phyloP scores from a whole-genome alignment of 83 land plant genomes.

The Picea mariana region DNA sequence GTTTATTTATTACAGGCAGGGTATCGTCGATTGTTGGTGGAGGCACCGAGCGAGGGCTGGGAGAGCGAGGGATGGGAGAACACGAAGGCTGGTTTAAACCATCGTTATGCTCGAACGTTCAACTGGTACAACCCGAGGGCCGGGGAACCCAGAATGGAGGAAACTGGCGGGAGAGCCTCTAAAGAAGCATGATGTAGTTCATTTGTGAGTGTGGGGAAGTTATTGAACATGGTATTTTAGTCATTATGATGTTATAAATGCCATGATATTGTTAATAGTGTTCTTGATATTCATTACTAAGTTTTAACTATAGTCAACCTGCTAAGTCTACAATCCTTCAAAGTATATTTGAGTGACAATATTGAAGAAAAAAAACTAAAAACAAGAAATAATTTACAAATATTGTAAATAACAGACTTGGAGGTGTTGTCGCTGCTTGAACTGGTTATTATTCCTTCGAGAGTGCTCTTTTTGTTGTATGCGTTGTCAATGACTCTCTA shows the following conservation, averaged over 20 bases:
- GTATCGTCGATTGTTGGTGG: too few species aligned
- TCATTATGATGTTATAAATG: background rate
- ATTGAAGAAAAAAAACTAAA: background rate
- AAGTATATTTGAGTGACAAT: background rate
- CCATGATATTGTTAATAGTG: background rate
- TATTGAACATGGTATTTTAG: constrained; percentile 7
- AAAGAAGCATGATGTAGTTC: too few species aligned
- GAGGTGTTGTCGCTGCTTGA: background rate
- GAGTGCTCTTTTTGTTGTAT: background rate
- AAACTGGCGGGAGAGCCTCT: too few species aligned
- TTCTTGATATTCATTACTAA: background rate
- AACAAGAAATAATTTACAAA: background rate
- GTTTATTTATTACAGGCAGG: too few species aligned
- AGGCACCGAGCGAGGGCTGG: too few species aligned
- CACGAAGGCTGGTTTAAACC: too few species aligned
- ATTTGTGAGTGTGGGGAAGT: too few species aligned
- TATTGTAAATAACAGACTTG: constrained; percentile 11
- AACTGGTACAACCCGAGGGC: too few species aligned
- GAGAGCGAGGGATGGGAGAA: too few species aligned
- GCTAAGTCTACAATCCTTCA: background rate
- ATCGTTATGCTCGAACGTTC: too few species aligned
- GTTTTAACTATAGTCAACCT: background rate
- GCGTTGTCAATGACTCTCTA: too few species aligned
- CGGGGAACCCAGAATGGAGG: too few species aligned
- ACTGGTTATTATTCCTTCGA: constrained; percentile 4